Evolutionary conservation across 1,139 yeast species (phyloP).

Genomic region (Blastobotrys capitulatus): DNA sequence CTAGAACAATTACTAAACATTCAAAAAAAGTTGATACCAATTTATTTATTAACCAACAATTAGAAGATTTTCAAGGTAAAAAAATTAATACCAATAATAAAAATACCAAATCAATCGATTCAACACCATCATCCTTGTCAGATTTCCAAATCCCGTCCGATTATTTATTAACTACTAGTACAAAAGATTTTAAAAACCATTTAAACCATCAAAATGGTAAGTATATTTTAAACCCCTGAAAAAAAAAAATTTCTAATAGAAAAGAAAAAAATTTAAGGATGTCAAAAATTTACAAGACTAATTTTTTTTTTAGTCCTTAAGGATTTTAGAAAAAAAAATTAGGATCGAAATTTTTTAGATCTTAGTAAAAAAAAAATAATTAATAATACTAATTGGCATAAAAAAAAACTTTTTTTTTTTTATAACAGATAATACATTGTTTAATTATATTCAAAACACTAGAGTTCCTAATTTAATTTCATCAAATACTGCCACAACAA

Average conservation of each 20-base stretch:
- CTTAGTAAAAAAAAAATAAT: too few species aligned
- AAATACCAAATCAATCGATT: neutral
- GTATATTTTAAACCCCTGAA: neutral
- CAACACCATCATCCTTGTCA: constrained; percentile 8
- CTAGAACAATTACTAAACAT: too few species aligned
- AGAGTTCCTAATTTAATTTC: neutral
- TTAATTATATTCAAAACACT: neutral
- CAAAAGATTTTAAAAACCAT: neutral
- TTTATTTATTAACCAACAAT: neutral
- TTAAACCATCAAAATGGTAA: neutral
- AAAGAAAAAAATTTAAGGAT: neutral
- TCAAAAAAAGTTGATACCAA: neutral
- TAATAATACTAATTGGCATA: too few species aligned
- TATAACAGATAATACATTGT: neutral
- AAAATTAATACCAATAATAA: neutral
- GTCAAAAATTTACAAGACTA: too few species aligned
- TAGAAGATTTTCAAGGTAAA: neutral
- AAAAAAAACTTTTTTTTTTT: too few species aligned
- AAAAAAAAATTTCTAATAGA: too few species aligned
- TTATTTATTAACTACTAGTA: neutral
- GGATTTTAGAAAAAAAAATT: too few species aligned
- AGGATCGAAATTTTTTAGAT: too few species aligned
- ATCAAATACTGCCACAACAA: neutral
- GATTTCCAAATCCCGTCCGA: constrained; percentile 5
- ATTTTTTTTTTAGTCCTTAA: too few species aligned